Conservation (phyloP, 2,329 filamentous ascomycete species). For the Conoideocrella luteorostrata region DNA sequence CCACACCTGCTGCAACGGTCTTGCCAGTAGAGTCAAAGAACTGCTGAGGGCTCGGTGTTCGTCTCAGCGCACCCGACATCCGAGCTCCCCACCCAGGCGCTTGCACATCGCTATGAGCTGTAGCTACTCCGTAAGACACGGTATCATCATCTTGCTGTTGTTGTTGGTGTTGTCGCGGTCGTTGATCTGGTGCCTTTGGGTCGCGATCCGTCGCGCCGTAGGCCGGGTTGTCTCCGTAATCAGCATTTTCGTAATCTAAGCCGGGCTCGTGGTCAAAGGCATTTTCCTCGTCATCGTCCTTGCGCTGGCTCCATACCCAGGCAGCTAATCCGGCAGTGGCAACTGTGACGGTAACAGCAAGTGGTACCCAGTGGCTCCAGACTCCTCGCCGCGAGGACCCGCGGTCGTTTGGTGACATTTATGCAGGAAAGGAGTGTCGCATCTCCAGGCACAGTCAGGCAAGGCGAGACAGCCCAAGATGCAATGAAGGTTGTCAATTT, state of each 20-base stretch:
- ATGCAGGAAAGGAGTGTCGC: slow-evolving; percentile 25
- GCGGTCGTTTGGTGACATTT: slow-evolving; percentile 54
- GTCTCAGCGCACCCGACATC: slow-evolving; percentile 73
- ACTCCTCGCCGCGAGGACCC: slow-evolving; percentile 53
- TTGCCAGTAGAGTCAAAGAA: slow-evolving; percentile 78
- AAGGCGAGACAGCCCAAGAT: slow-evolving; percentile 2
- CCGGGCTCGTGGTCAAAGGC: slow-evolving; percentile 46
- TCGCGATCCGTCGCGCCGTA: slow-evolving; percentile 37
- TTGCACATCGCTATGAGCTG: slow-evolving; percentile 22
- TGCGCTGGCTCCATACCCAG: slow-evolving; percentile 90
- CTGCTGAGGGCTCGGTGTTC: slow-evolving; percentile 82
- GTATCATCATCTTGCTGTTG: slow-evolving; percentile 18
- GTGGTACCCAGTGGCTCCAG: slow-evolving; percentile 82
- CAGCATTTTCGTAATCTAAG: slow-evolving; percentile 39
- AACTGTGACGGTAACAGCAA: slow-evolving; percentile 79
- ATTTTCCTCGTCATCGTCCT: slow-evolving; percentile 66
- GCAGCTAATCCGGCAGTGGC: slow-evolving; percentile 81
- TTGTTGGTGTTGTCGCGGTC: slow-evolving; percentile 23
- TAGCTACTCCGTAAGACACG: slow-evolving; percentile 35
- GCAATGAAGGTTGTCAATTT: neutral
- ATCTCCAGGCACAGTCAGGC: slow-evolving; percentile 21
- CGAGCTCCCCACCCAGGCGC: slow-evolving; percentile 62
- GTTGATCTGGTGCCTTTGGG: slow-evolving; percentile 24
- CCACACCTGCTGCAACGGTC: slow-evolving; percentile 72
- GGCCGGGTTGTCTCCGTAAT: slow-evolving; percentile 47